Base-by-base conservation (phyloP, 2,329 filamentous ascomycete genomes). In the Exophiala dermatitidis region DNA sequence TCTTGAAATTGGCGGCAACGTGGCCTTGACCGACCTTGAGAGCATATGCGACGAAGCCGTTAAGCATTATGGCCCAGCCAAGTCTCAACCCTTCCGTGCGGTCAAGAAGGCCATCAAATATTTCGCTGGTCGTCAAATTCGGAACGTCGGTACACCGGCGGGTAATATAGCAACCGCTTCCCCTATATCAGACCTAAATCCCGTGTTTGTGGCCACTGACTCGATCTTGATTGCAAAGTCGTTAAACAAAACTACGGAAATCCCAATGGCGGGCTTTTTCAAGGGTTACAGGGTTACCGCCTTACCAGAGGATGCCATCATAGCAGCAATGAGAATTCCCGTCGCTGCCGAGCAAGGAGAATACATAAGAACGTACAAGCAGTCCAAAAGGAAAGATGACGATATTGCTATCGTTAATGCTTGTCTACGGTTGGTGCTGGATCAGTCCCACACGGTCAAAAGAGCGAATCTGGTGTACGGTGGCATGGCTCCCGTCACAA, bases 401-500 rank as follows among this genome's bases (percentile, higher is more conserved):
- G 93, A 98, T 66, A 97, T 98, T 66, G 93, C 93, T 1, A 97
- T 98, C 63, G 93, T 97, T 28, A 97, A 94, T 46, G 83, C 86
- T 30, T 90, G 91, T 1, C 71, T 97, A 53, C 81, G 88, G 34
- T 77, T 97, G 3, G 81, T 79, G 3, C 71, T 97, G 2, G 79
- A 84, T 37, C 78, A 86, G 2, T 76, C 78, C 1, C 81, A 91
- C 40, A 68, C 81, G 1, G 88, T 97, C 4, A 77, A 83, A 56
- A 83, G 84, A 59, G 84, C 82, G 55, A 88, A 86, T 63, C 76
- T 98, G 26, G 87, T 95, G 2, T 97, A 95, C 62, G 93, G 93
- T 49, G 93, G 93, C 42, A 93, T 98, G 90, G 93, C 91, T 3
- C 85, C 93, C 0, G 89, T 83, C 60, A 98, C 93, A 0, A 83